A percentile compares a stretch with the other conserved stretches of the same genome.
Evolutionary conservation across 2,329 filamentous ascomycete genomes (phyloP).

Genomic region (Monosporascus sp.): DNA sequence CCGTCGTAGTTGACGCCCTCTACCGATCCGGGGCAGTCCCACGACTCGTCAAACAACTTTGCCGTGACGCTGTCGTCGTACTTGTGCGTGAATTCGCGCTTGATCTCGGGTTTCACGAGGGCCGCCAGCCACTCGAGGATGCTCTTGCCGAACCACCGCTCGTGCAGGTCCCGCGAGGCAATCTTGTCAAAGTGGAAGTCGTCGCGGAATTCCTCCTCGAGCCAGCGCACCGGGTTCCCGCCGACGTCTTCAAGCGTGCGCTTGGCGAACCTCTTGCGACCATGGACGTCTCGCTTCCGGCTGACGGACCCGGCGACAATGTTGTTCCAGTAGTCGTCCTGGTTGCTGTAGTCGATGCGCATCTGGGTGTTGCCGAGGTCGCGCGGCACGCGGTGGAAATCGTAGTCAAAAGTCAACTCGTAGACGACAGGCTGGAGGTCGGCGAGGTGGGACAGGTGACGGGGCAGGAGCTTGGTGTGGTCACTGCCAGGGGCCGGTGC

Average conservation of each 20-base stretch:
- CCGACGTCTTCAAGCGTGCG: slow-evolving; percentile 23
- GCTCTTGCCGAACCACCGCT: slow-evolving; percentile 28
- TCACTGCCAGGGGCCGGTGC: slow-evolving; percentile 4
- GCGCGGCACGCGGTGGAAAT: slow-evolving; percentile 28
- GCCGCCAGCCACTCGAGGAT: slow-evolving; percentile 19
- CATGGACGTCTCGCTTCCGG: slow-evolving; percentile 8
- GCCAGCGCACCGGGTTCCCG: slow-evolving; percentile 29
- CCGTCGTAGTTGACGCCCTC: neutral
- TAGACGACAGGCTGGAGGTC: slow-evolving; percentile 19
- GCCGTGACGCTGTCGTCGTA: slow-evolving; percentile 15
- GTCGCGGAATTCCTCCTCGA: slow-evolving; percentile 33
- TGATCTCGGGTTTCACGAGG: slow-evolving; percentile 19
- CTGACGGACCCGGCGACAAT: slow-evolving; percentile 21
- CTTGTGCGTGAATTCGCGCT: slow-evolving; percentile 18
- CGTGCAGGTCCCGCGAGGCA: slow-evolving; percentile 23
- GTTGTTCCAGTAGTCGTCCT: slow-evolving; percentile 31
- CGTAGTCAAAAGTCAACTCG: slow-evolving; percentile 36
- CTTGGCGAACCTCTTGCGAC: slow-evolving; percentile 12
- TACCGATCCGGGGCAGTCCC: slow-evolving; percentile 7
- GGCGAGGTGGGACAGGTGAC: slow-evolving; percentile 11
- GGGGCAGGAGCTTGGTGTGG: slow-evolving; percentile 17
- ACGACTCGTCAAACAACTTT: slow-evolving; percentile 18
- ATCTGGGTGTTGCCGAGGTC: slow-evolving; percentile 27
- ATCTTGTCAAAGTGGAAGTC: slow-evolving; percentile 25
- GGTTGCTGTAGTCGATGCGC: slow-evolving; percentile 35